These are phyloP conservation scores for Colletotrichum tropicale DNA, from an alignment of 2,329 filamentous ascomycete genomes.

Conservation along the genomic window DNA sequence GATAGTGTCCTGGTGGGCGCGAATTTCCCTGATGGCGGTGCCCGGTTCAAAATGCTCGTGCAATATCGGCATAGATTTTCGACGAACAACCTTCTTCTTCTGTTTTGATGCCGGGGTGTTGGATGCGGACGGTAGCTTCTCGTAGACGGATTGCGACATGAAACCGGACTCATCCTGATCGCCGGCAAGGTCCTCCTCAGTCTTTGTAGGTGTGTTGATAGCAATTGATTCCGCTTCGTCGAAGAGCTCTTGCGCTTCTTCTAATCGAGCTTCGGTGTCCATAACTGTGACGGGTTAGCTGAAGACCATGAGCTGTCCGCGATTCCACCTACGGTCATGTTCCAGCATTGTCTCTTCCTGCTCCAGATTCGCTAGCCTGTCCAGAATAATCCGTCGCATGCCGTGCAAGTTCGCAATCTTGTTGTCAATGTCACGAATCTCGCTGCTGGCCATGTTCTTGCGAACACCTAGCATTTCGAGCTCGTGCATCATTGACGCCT, in stretches of 20 bases:
- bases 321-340: constrained; percentile 72
- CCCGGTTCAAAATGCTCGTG: constrained; percentile 96
- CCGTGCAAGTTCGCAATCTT: constrained; percentile 93
- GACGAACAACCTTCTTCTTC: constrained; percentile 63
- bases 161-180: constrained; percentile 65
- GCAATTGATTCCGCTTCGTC: constrained; percentile 64
- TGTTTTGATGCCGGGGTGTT: constrained; percentile 55
- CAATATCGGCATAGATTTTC: constrained; percentile 90
- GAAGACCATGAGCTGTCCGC: background rate
- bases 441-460: constrained; percentile 97
- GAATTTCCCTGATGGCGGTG: constrained; percentile 84
- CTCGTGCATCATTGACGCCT: constrained; percentile 78
- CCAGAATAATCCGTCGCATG: constrained; percentile 91
- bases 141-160: constrained; percentile 98
- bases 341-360: constrained; percentile 90
- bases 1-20: constrained; percentile 86
- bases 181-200: constrained; percentile 58
- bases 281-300: constrained; percentile 55
- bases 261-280: constrained; percentile 65
- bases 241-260: constrained; percentile 63
- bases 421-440: constrained; percentile 95
- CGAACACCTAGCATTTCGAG: constrained; percentile 90
- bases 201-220: constrained; percentile 53
- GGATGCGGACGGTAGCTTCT: constrained; percentile 73
- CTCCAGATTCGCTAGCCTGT: constrained; percentile 84